Percentiles rank a stretch among this genome's conserved stretches.
Evolutionary conservation across 2,329 filamentous ascomycete species (phyloP).

Genomic region (Exophiala bonariae): DNA sequence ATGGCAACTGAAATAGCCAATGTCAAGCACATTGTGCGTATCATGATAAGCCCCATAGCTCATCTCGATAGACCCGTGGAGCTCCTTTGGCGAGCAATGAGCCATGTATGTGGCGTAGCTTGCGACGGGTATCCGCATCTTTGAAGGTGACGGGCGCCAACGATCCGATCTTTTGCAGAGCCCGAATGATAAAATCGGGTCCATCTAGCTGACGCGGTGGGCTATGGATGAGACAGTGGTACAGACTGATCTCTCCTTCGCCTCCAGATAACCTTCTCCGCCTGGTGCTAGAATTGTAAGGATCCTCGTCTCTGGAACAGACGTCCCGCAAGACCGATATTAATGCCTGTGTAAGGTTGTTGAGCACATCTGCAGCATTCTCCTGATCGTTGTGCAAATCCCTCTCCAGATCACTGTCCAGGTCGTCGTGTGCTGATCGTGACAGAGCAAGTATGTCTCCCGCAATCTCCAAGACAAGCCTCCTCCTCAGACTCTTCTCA

Average conservation of each 20-base stretch:
- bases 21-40: too few relatives aligned
- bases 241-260: slow-evolving; percentile 7
- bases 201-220: background rate
- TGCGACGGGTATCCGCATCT: too few relatives aligned
- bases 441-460: slow-evolving; percentile 4
- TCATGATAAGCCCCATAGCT: too few relatives aligned
- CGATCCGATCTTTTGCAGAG: slow-evolving; percentile 4
- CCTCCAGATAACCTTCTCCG: slow-evolving; percentile 6
- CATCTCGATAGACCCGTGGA: too few relatives aligned
- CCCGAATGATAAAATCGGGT: slow-evolving; percentile 12
- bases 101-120: too few relatives aligned
- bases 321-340: slow-evolving; percentile 7
- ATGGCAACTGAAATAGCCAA: too few relatives aligned
- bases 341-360: slow-evolving; percentile 6
- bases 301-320: slow-evolving; percentile 6
- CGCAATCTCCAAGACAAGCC: slow-evolving; percentile 3
- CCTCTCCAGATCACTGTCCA: too few relatives aligned
- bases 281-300: background rate
- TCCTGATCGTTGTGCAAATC: slow-evolving; percentile 3
- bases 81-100: too few relatives aligned
- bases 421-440: slow-evolving; percentile 3
- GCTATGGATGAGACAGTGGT: slow-evolving; percentile 9
- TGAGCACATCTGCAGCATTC: slow-evolving; percentile 2
- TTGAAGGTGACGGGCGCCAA: background rate
- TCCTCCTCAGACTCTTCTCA: background rate